Evolutionary conservation across 2,329 filamentous ascomycete species (phyloP), one percentile per base, ranked within the genome.

Genomic region (Hypoxylon sp.): DNA sequence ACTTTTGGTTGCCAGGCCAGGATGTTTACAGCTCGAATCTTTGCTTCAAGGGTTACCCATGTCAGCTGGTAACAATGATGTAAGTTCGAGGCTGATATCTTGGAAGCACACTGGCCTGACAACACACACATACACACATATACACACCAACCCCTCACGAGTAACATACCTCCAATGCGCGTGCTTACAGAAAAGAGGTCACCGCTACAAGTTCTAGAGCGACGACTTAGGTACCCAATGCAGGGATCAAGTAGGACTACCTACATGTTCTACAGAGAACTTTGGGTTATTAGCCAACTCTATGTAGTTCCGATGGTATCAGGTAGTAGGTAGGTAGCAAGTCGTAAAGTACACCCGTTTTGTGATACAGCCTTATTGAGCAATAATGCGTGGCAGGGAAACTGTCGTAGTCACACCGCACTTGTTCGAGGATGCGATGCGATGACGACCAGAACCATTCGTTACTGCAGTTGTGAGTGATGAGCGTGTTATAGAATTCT

Each of bases 101-200:
- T 51, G 52, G 49, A 51, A 46, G 12, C n/a, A 31, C 37, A 51
- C 37, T 59, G 52, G 49, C 48, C 35, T 44, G 49, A 50, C 52
- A 57, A 59, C 49, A 45, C n/a, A n/a, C n/a, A n/a, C n/a, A n/a
- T n/a, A n/a, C n/a, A n/a, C n/a, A n/a, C n/a, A n/a, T n/a, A n/a
- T n/a, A n/a, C n/a, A n/a, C 49, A 57, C 56, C 56, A 59, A 57
- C 52, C 52, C 52, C 56, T 59, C 56, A 50, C 51, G 52, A 56
- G 52, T 53, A 57, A 57, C 52, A 48, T 51, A 32, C 15, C 19
- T 12, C 49, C 37, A 37, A 36, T 38, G n/a, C n/a, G n/a, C n/a
- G n/a, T n/a, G n/a, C n/a, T n/a, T n/a, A n/a, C n/a, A n/a, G n/a
- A 9, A 16, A 43, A 40, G 31, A 52, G 51, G 49, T 38, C 49